Evolutionary conservation across 805 yeast genomes (phyloP).

Genomic region (Sungouiozyma intestinalis): DNA sequence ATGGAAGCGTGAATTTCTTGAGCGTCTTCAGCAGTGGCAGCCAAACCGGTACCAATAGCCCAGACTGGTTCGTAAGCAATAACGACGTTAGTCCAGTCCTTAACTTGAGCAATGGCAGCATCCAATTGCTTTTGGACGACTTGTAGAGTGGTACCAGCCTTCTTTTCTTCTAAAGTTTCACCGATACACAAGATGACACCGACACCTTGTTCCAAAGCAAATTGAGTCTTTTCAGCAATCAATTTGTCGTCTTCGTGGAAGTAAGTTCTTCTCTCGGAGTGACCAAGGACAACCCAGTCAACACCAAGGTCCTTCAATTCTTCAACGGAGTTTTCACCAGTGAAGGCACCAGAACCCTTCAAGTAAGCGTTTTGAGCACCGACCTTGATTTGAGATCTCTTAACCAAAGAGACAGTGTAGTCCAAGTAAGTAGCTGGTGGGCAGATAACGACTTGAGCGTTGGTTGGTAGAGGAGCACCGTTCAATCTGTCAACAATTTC

Average conservation of each 20-base stretch:
- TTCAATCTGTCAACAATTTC: slow-evolving; percentile 77
- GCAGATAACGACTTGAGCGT: slow-evolving; percentile 88
- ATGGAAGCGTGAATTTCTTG: slow-evolving; percentile 87
- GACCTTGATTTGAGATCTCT: slow-evolving; percentile 62
- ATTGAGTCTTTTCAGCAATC: slow-evolving; percentile 88
- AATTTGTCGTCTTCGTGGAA: slow-evolving; percentile 84
- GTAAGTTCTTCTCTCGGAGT: slow-evolving; percentile 96
- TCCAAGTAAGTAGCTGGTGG: slow-evolving; percentile 93
- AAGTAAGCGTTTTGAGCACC: slow-evolving; percentile 87
- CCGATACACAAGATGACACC: slow-evolving; percentile 95
- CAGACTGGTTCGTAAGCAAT: slow-evolving; percentile 99
- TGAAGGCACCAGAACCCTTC: slow-evolving; percentile 91
- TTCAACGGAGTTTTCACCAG: slow-evolving; percentile 90
- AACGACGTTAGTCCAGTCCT: slow-evolving; percentile 87
- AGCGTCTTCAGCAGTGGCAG: slow-evolving; percentile 97
- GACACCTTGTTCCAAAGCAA: slow-evolving; percentile 82
- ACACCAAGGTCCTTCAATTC: slow-evolving; percentile 87
- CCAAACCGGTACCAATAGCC: slow-evolving; percentile 99
- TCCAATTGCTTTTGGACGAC: slow-evolving; percentile 83
- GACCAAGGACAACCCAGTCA: slow-evolving; percentile 92
- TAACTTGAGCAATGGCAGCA: slow-evolving; percentile 71
- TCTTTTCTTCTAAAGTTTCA: slow-evolving; percentile 92
- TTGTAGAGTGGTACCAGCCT: slow-evolving; percentile 73
- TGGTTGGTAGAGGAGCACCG: slow-evolving; percentile 58
- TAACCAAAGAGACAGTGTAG: slow-evolving; percentile 58